phyloP scores from a whole-genome alignment of 176 grass and related monocot species.

The Calamus simplicifolius region DNA sequence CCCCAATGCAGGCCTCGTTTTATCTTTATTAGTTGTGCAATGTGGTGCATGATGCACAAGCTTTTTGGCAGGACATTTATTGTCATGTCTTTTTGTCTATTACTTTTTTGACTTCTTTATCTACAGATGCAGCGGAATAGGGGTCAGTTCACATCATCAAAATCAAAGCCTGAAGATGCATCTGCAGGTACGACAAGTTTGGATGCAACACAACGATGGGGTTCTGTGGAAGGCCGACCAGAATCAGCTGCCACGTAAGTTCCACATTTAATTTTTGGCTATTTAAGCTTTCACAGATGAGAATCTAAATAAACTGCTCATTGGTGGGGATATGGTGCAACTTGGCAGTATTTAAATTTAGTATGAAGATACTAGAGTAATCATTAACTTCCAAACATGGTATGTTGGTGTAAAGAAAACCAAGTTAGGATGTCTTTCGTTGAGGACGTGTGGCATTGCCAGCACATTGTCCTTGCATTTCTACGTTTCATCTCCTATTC shows the following conservation, averaged over 20 bases:
- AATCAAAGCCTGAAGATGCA: constrained; percentile 72
- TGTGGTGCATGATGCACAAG: too few relatives aligned
- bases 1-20: too few relatives aligned
- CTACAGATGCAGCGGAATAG: constrained; percentile 91
- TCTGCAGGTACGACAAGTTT: constrained; percentile 28
- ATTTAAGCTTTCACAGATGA: not conserved
- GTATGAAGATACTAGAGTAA: too few relatives aligned
- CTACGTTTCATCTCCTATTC: too few relatives aligned
- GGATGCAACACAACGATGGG: constrained; percentile 72
- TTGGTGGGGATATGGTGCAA: not conserved
- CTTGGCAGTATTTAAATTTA: too few relatives aligned
- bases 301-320: not conserved
- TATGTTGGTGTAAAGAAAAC: too few relatives aligned
- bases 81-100: not conserved
- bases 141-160: constrained; percentile 96
- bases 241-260: constrained; percentile 77
- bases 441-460: too few relatives aligned
- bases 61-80: too few relatives aligned
- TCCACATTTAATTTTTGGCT: constrained; percentile 8
- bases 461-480: too few relatives aligned
- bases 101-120: not conserved
- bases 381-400: too few relatives aligned
- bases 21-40: too few relatives aligned
- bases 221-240: constrained; percentile 72
- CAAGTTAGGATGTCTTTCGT: too few relatives aligned